Conservation (phyloP, 1,139 yeast species). For the Hansenula lynferdii region DNA sequence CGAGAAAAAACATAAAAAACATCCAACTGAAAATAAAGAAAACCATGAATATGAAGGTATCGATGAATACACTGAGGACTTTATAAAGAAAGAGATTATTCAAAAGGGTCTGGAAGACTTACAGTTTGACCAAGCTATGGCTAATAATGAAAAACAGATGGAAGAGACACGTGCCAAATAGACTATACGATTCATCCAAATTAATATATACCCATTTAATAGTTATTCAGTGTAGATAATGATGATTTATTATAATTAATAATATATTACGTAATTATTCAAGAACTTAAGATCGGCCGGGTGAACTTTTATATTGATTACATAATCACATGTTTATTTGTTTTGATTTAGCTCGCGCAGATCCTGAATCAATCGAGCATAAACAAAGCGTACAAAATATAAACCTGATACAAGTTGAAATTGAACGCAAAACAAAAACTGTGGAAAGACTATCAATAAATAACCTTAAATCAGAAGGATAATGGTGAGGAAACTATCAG, state of each 20-base stretch:
- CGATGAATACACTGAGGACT: slow-evolving; percentile 16
- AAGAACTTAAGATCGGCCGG: too few relatives aligned
- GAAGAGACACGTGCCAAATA: too few relatives aligned
- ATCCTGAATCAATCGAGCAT: neutral
- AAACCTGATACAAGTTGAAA: neutral
- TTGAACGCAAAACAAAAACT: too few relatives aligned
- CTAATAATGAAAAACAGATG: neutral
- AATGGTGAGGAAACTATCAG: slow-evolving; percentile 16
- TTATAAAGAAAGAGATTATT: slow-evolving; percentile 18
- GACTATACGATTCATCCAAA: too few relatives aligned
- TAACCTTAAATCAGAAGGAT: neutral
- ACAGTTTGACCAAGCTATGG: slow-evolving; percentile 4
- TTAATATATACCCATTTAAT: too few relatives aligned
- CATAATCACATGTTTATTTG: too few relatives aligned
- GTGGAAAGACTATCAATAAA: neutral
- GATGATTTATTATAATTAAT: too few relatives aligned
- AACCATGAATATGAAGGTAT: slow-evolving; percentile 3
- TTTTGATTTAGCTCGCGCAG: neutral
- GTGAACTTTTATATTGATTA: too few relatives aligned
- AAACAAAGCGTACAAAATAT: neutral
- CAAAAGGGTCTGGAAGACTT: slow-evolving; percentile 16
- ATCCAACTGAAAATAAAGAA: neutral
- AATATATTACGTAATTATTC: too few relatives aligned
- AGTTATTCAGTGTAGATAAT: too few relatives aligned
- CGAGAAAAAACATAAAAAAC: slow-evolving; percentile 7